Base-by-base conservation (phyloP, 306 rosid species). In the Dryas drummondii region DNA sequence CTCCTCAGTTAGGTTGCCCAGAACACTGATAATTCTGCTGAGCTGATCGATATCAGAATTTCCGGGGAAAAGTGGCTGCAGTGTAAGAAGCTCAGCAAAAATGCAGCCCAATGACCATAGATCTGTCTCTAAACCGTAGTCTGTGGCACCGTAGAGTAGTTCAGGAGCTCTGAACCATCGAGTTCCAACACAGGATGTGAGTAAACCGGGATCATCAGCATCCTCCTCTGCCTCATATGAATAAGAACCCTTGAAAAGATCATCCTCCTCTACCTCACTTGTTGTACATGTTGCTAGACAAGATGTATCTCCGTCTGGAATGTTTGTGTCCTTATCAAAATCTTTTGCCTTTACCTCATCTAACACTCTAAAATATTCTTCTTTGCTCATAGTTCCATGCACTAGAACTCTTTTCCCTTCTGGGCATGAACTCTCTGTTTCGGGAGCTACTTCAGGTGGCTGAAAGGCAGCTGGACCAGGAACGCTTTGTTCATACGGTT, bases 31-130 rank as follows among this genome's bases (percentile, higher is more conserved):
- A 70, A 94, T 92, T 74, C 88, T 87, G 76, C 97, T 82, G 48
- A 92, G 84, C 73, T 94, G 99, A 74, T 94, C 99, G 4, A 92
- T 85, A 82, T 94, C 99, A 62, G 91, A 61, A 56, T 88, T 81
- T 70, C 99, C 97, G 0, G 96, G 91, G 73, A 94, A 92, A 66
- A 94, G 83, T 4, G 99, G 97, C 67, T 92, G 80, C 78, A 86
- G 78, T 1, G 88, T 85, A 17, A 86, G 76, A 15, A 94, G 87
- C 73, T 92, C 97, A 0, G 97, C 85, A 19, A 92, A 88, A 67
- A 94, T 76, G 86, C 99, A 92, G 10, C 99, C 99, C 76, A 94
- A 58, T 7, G 99, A 90, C 99, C 99, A 94, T 7, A 94, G 82
- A 84, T 94, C 99, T 60, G 92, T 82, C 89, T 86, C 97, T 40